Evolutionary conservation across 1,284 basidiomycete species (phyloP).

Genomic region (Ganoderma lucidum): DNA sequence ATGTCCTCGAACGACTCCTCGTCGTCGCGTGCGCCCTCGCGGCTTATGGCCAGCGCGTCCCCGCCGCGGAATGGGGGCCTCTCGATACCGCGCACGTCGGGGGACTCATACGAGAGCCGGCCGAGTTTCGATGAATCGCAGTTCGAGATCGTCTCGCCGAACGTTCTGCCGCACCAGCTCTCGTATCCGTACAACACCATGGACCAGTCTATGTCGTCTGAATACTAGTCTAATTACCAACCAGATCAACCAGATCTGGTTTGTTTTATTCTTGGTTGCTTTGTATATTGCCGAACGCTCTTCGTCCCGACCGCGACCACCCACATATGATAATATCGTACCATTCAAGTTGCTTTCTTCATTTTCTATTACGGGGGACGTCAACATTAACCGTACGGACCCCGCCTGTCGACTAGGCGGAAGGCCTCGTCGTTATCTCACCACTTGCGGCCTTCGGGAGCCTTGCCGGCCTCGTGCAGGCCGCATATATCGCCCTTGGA

Average conservation of each 20-base stretch:
- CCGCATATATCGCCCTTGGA: neutral
- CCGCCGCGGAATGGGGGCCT: constrained; percentile 38
- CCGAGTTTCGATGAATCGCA: constrained; percentile 46
- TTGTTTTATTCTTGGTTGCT: neutral
- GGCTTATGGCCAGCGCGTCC: constrained; percentile 37
- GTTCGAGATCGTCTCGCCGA: constrained; percentile 46
- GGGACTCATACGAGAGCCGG: constrained; percentile 43
- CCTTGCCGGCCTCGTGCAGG: neutral
- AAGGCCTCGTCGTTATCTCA: neutral
- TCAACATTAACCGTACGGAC: neutral
- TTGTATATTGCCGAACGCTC: constrained; percentile 1
- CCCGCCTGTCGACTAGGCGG: constrained; percentile 16
- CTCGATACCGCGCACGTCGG: constrained; percentile 41
- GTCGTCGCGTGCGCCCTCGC: constrained; percentile 39
- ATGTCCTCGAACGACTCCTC: constrained; percentile 41
- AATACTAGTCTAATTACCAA: constrained; percentile 22
- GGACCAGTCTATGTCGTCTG: constrained; percentile 44
- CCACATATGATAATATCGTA: constrained; percentile 15
- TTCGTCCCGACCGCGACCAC: constrained; percentile 7
- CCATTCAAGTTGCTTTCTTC: constrained; percentile 4
- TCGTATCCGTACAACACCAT: constrained; percentile 51
- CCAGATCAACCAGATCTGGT: neutral
- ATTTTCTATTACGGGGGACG: neutral
- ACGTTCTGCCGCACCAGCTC: constrained; percentile 36
- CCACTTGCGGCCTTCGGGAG: neutral